Conservation (phyloP, 768 basidiomycete genomes). For the Sarcodon sp. region DNA sequence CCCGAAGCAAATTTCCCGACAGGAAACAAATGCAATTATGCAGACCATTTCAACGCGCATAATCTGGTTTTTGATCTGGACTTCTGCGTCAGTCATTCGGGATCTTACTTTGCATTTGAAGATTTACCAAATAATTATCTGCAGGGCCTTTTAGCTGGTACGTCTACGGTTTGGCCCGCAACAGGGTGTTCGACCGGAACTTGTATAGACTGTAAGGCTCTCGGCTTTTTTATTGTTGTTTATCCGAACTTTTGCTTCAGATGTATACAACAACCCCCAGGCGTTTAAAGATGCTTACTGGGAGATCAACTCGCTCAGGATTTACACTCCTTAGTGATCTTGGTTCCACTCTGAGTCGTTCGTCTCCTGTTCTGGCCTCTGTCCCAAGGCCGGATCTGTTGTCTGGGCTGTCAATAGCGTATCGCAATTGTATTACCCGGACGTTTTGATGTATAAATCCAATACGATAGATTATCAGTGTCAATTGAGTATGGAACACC, state of each 20-base stretch:
- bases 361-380: too few species aligned
- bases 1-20: constrained; percentile 38
- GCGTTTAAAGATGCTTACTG: constrained; percentile 56
- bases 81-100: constrained; percentile 33
- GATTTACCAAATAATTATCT: constrained; percentile 1
- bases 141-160: constrained; percentile 43
- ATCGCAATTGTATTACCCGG: too few species aligned
- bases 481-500: too few species aligned
- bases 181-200: constrained; percentile 26
- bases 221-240: background rate
- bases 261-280: constrained; percentile 44
- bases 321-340: constrained; percentile 26
- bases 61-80: constrained; percentile 45
- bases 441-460: too few species aligned
- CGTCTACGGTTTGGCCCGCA: constrained; percentile 16
- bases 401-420: too few species aligned
- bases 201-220: constrained; percentile 35
- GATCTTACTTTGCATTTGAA: constrained; percentile 2
- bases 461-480: too few species aligned
- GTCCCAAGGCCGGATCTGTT: too few species aligned
- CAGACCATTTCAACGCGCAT: constrained; percentile 37
- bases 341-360: too few species aligned
- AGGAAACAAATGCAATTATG: constrained; percentile 34
- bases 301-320: constrained; percentile 47
- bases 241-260: constrained; percentile 14